These are phyloP conservation scores for Mucor lusitanicus DNA, from an alignment of 371 early-diverging fungal genomes.

Conservation along the genomic window DNA sequence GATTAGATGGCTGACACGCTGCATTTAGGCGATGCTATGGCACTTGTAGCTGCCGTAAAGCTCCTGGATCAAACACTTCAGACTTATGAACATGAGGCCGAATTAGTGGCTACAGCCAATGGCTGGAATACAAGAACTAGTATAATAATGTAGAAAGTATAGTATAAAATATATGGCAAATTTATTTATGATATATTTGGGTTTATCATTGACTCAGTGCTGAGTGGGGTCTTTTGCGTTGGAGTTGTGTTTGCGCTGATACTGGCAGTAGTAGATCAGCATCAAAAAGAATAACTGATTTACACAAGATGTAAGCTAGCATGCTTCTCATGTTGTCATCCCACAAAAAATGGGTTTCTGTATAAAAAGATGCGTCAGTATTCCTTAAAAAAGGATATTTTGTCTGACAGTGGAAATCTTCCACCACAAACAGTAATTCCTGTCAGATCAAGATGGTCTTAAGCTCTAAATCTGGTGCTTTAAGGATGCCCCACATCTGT, in stretches of 20 bases:
- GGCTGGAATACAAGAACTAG: slow-evolving; percentile 28
- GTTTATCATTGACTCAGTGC: background rate
- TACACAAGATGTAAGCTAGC: too few relatives aligned
- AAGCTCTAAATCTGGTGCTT: too few relatives aligned
- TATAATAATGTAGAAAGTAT: slow-evolving; percentile 6
- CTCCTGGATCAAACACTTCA: slow-evolving; percentile 38
- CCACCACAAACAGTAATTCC: too few relatives aligned
- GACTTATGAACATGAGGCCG: slow-evolving; percentile 45
- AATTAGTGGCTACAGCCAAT: slow-evolving; percentile 32
- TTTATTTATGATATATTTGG: background rate
- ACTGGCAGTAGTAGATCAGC: too few relatives aligned
- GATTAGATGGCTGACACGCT: background rate
- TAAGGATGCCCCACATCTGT: too few relatives aligned
- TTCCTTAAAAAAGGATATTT: too few relatives aligned
- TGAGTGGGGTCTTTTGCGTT: background rate
- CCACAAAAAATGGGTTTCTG: too few relatives aligned
- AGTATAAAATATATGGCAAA: background rate
- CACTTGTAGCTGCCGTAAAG: slow-evolving; percentile 41
- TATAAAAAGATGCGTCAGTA: too few relatives aligned
- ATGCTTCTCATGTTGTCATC: too few relatives aligned
- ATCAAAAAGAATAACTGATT: too few relatives aligned
- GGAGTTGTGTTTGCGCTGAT: background rate
- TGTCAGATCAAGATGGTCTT: too few relatives aligned
- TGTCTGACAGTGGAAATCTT: too few relatives aligned
- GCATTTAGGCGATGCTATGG: slow-evolving; percentile 43